Conservation (phyloP, 2,329 filamentous ascomycete species). For the Xylaria sp. region DNA sequence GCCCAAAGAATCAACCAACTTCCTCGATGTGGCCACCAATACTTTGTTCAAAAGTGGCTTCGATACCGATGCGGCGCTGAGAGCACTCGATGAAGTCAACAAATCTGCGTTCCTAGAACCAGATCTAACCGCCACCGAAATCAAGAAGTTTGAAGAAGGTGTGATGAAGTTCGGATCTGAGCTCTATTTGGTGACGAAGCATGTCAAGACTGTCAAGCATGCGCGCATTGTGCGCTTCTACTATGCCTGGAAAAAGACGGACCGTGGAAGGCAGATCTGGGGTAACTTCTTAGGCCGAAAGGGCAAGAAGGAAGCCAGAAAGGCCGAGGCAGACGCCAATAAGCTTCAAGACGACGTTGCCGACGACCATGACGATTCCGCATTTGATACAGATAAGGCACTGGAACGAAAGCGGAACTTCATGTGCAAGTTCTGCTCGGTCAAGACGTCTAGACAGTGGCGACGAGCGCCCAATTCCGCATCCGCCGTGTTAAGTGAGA, state of each 20-base stretch:
- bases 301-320: slow-evolving; percentile 80
- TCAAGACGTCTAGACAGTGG: slow-evolving; percentile 80
- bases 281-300: slow-evolving; percentile 81
- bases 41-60: slow-evolving; percentile 68
- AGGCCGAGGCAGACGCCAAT: slow-evolving; percentile 61
- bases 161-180: slow-evolving; percentile 89
- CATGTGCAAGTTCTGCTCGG: slow-evolving; percentile 88
- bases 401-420: slow-evolving; percentile 73
- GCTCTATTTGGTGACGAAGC: slow-evolving; percentile 72
- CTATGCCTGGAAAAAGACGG: slow-evolving; percentile 96
- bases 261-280: slow-evolving; percentile 82
- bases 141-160: slow-evolving; percentile 87
- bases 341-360: slow-evolving; percentile 90
- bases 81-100: slow-evolving; percentile 62
- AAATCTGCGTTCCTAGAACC: slow-evolving; percentile 78
- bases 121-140: slow-evolving; percentile 67
- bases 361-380: slow-evolving; percentile 88
- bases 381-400: slow-evolving; percentile 88
- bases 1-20: slow-evolving; percentile 72
- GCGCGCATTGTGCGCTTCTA: slow-evolving; percentile 86
- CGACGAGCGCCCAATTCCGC: slow-evolving; percentile 76
- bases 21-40: slow-evolving; percentile 76
- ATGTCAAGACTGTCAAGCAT: slow-evolving; percentile 77
- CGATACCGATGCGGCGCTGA: slow-evolving; percentile 64
- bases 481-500: slow-evolving; percentile 64